Evolutionary conservation across 495 filamentous ascomycete genomes (phyloP).

Genomic region (Astrothelium macrocarpum): DNA sequence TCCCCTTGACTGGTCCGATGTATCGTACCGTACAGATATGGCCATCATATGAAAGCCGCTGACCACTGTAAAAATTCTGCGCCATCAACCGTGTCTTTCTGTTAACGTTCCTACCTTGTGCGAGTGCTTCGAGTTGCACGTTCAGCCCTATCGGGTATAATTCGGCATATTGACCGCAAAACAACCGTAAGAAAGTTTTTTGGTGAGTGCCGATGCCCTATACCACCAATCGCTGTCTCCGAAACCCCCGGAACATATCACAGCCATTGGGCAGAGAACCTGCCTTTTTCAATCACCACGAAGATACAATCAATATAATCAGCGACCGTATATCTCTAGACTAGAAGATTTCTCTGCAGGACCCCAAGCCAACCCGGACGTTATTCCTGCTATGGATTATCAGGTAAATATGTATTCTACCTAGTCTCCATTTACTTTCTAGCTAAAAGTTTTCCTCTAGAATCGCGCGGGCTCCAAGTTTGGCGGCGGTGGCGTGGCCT

Average conservation of each 20-base stretch:
- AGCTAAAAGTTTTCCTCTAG: slow-evolving; percentile 37
- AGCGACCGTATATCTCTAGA: neutral
- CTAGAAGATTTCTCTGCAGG: no score
- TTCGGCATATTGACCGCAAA: neutral
- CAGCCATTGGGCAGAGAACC: neutral
- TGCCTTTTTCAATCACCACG: neutral
- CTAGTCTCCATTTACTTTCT: neutral
- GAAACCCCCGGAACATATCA: neutral
- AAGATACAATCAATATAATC: neutral
- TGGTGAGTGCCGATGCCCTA: neutral
- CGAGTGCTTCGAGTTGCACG: no score
- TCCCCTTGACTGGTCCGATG: slow-evolving; percentile 64
- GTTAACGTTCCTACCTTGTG: no score
- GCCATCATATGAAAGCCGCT: slow-evolving; percentile 68
- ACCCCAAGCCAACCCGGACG: no score
- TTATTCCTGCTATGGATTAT: slow-evolving; percentile 9
- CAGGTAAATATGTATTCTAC: slow-evolving; percentile 5
- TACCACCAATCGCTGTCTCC: neutral
- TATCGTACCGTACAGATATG: slow-evolving; percentile 77
- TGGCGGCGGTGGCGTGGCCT: slow-evolving; percentile 93
- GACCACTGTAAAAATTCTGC: slow-evolving; percentile 43
- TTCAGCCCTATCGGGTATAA: neutral
- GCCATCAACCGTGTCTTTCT: neutral
- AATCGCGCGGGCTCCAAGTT: slow-evolving; percentile 97
- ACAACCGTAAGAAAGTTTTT: neutral